A percentile compares a stretch with the other conserved stretches of the same genome.
Conservation (phyloP, 352 stramenopile genomes). For the Globisporangium paroecandrum region DNA sequence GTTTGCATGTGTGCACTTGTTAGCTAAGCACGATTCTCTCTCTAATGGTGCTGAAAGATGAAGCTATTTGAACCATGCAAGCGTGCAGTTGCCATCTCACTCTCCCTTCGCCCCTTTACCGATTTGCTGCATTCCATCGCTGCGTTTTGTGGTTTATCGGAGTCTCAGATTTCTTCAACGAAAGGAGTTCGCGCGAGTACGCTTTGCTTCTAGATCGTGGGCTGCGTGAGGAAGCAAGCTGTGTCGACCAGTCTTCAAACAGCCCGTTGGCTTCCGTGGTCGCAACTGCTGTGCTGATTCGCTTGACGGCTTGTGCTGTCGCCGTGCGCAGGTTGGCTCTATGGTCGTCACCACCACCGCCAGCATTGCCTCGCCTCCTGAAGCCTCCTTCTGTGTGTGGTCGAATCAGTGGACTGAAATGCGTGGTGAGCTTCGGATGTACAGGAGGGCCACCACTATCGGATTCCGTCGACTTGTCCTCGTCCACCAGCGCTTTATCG, state of each 20-base stretch:
- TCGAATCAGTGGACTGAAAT: neutral
- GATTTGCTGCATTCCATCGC: neutral
- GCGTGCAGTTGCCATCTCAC: neutral
- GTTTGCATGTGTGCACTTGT: neutral
- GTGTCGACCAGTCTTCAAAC: neutral
- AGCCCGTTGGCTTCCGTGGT: neutral
- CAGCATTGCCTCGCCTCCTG: neutral
- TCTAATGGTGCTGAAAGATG: neutral
- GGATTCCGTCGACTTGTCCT: neutral
- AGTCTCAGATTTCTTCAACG: neutral
- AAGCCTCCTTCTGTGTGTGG: neutral
- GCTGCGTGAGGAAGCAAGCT: neutral
- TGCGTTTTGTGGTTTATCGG: neutral
- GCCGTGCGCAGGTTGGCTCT: neutral
- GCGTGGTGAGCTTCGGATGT: no score
- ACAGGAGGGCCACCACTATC: no score
- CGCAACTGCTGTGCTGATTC: slow-evolving; percentile 1
- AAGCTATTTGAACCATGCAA: neutral
- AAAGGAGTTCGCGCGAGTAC: neutral
- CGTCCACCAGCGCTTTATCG: neutral
- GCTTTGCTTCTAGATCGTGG: neutral
- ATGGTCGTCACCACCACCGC: neutral
- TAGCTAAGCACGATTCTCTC: neutral
- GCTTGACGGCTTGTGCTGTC: neutral
- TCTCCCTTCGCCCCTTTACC: neutral